Base-by-base conservation (phyloP, 83 land plant genomes). In the Thuja plicata region DNA sequence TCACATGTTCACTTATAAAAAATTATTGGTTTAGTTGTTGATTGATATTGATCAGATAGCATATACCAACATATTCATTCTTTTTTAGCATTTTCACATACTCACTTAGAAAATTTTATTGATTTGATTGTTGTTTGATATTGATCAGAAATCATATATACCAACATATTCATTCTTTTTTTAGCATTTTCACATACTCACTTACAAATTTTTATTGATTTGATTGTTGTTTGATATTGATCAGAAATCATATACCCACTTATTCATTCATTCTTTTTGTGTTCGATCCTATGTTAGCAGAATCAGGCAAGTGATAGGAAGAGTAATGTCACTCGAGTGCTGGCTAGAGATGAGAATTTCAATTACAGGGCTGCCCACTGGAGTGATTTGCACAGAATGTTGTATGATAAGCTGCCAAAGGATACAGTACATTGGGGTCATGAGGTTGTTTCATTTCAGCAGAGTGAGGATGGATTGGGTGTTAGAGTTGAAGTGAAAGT, bases 351-450 rank as follows among this genome's bases (percentile, higher is more conserved):
- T 62, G 97, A 95, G 50, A 52, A 70, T 35, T 92, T 93, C 88
- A 84, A 90, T 85, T 93, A 91, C 66, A 87, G 95, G 77, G 97
- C 98, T 35, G 94, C 95, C 24, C 94, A 95, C 86, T 96, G 98
- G 98, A 87, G 93, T 73, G 98, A 95, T 78, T 90, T 96, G 74
- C 96, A 96, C 88, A 66, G 86, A 40, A 87, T 94, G 45, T 88
- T 96, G 1, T 91, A 89, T 86, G 85, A 91, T 3, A 89, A 92
- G 9, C 88, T 96, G 46, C 96, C 96, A 27, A 50, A 62, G 8
- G 89, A 90, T 19, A 83, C 88, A 34, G 91, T 95, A 60, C 43
- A 89, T 6, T 95, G 94, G 92, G 98, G 96, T 57, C 96, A 95
- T 86, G 93, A 87, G 37, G 95, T 92, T 43, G 76, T 94, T 62